These are phyloP conservation scores for Euryodendron excelsum DNA, from an alignment of 148 eudicot species.

Conservation along the genomic window DNA sequence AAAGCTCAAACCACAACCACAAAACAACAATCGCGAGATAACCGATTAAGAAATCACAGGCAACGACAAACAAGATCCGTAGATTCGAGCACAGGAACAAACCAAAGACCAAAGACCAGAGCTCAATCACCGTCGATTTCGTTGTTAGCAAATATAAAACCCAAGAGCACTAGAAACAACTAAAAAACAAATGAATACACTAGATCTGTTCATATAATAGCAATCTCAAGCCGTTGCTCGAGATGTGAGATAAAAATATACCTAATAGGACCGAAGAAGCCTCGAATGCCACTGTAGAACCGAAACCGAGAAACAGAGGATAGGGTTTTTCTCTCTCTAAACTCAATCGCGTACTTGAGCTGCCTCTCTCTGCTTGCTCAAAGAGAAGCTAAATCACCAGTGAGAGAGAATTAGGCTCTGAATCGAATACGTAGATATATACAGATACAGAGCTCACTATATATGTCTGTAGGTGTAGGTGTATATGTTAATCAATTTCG, in stretches of 20 bases:
- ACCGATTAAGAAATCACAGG: background rate
- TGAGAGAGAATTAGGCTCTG: background rate
- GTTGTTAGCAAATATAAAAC: background rate
- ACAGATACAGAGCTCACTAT: background rate
- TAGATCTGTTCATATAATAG: background rate
- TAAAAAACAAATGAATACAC: background rate
- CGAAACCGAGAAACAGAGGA: background rate
- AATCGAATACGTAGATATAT: background rate
- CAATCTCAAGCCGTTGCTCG: background rate
- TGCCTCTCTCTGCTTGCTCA: background rate
- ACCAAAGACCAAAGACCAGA: background rate
- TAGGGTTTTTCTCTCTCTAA: constrained; percentile 17
- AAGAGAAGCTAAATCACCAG: background rate
- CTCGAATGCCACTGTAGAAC: background rate
- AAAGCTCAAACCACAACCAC: background rate
- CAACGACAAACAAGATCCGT: background rate
- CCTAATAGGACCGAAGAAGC: background rate
- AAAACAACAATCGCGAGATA: background rate
- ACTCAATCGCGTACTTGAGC: background rate
- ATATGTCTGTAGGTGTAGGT: background rate
- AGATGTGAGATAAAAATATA: background rate
- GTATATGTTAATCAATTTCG: constrained; percentile 5
- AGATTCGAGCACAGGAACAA: constrained; percentile 2
- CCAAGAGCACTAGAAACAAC: constrained; percentile 2
- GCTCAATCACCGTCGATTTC: background rate